These are phyloP conservation scores for Microbotryomycetes sp. DNA, from an alignment of 1,284 basidiomycete species.

Conservation along the genomic window DNA sequence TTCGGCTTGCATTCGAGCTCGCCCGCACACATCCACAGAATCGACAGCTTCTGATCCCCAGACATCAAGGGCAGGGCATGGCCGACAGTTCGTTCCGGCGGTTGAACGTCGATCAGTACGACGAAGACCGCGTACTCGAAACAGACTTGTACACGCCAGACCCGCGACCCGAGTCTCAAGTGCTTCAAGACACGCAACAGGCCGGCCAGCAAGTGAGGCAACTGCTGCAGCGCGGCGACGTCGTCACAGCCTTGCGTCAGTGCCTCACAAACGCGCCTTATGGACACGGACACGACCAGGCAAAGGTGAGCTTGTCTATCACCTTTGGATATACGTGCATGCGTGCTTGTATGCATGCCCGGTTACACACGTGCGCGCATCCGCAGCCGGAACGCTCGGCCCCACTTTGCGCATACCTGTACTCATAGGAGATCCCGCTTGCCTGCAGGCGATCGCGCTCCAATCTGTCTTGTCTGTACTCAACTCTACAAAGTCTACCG, in stretches of 20 bases:
- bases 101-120: conserved; percentile 48
- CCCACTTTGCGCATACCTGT: too few relatives aligned
- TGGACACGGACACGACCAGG: conserved; percentile 71
- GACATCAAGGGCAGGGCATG: neutral
- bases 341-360: too few relatives aligned
- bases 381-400: too few relatives aligned
- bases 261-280: conserved; percentile 74
- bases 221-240: conserved; percentile 62
- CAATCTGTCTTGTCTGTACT: conserved; percentile 83
- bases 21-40: neutral
- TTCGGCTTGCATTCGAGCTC: too few relatives aligned
- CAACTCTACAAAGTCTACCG: conserved; percentile 86
- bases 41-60: neutral
- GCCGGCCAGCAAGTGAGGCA: conserved; percentile 66
- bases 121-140: conserved; percentile 81
- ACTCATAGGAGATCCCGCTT: too few relatives aligned
- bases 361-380: too few relatives aligned
- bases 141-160: conserved; percentile 82
- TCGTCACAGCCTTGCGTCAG: conserved; percentile 58
- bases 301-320: conserved; percentile 62
- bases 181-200: conserved; percentile 65
- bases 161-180: conserved; percentile 66
- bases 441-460: conserved; percentile 61
- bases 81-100: conserved; percentile 15
- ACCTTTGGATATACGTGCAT: neutral